phyloP scores from a whole-genome alignment of 139 green algal species.

The Coelastrella sp. region DNA sequence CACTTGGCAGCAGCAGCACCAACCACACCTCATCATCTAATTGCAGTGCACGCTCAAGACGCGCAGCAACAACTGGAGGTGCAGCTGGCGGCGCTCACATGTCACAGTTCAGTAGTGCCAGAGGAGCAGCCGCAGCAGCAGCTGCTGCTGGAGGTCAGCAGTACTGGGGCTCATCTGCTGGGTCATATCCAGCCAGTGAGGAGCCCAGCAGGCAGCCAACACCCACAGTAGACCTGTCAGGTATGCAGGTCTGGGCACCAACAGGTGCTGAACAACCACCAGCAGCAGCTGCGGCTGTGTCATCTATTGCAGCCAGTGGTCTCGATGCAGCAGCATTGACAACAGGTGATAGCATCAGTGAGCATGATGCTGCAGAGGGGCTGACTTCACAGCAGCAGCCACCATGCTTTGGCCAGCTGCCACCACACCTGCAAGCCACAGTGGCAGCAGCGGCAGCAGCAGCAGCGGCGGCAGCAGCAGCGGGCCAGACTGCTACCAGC shows the following conservation, averaged over 20 bases:
- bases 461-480: not conserved
- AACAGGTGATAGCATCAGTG: not conserved
- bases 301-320: not conserved
- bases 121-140: not conserved
- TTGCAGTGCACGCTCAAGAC: slow-evolving; percentile 5
- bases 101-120: not conserved
- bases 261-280: not conserved
- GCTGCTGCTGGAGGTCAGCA: not conserved
- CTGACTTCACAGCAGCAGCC: slow-evolving; percentile 32
- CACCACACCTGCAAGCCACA: not conserved
- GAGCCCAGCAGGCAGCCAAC: slow-evolving; percentile 14
- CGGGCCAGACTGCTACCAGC: not conserved
- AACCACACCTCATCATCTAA: not conserved
- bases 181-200: slow-evolving; percentile 27
- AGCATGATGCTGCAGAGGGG: not conserved
- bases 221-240: not conserved
- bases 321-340: not conserved
- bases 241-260: not conserved
- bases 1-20: not conserved
- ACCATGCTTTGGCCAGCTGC: not conserved
- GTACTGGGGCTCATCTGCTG: slow-evolving; percentile 37
- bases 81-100: not conserved
- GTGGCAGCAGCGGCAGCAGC: not conserved
- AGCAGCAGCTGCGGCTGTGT: not conserved
- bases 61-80: not conserved